phyloP scores from a whole-genome alignment of 441 rosid species.

The Erodium moschatum region DNA sequence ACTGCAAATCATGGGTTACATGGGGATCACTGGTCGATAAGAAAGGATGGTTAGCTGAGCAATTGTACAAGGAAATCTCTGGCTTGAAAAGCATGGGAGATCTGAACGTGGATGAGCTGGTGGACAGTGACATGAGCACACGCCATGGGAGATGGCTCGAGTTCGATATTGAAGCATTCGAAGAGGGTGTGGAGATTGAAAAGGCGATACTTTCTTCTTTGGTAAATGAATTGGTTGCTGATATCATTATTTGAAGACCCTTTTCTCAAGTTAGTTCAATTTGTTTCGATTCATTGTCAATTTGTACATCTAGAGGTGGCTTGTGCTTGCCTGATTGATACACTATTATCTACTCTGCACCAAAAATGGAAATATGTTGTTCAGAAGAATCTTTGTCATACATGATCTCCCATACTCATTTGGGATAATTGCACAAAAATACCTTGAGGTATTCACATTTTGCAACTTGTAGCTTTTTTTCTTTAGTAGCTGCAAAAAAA shows the following conservation, averaged over 20 bases:
- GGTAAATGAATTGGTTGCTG: constrained; percentile 64
- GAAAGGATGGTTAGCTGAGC: constrained; percentile 45
- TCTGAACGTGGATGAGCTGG: constrained; percentile 69
- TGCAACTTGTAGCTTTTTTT: too few relatives aligned
- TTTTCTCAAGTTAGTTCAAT: not conserved
- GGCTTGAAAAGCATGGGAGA: constrained; percentile 50
- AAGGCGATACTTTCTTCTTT: constrained; percentile 45
- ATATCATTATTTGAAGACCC: constrained; percentile 26
- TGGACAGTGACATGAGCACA: constrained; percentile 64
- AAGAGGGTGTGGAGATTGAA: constrained; percentile 60
- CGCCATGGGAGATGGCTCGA: constrained; percentile 59
- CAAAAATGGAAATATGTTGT: constrained; percentile 2
- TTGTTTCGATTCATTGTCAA: not conserved
- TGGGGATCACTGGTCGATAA: constrained; percentile 26
- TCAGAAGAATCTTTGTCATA: not conserved
- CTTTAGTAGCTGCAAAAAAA: too few relatives aligned
- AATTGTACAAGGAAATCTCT: constrained; percentile 41
- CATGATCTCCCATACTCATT: not conserved
- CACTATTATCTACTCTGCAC: not conserved
- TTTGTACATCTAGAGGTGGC: not conserved
- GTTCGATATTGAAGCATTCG: constrained; percentile 48
- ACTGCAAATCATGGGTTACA: constrained; percentile 38
- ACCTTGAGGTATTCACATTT: too few relatives aligned
- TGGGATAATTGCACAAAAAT: too few relatives aligned
- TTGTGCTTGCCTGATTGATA: not conserved